Evolutionary conservation across 768 basidiomycete genomes (phyloP), one percentile per base, ranked within the genome.

Genomic region (Tremella mesenterica): DNA sequence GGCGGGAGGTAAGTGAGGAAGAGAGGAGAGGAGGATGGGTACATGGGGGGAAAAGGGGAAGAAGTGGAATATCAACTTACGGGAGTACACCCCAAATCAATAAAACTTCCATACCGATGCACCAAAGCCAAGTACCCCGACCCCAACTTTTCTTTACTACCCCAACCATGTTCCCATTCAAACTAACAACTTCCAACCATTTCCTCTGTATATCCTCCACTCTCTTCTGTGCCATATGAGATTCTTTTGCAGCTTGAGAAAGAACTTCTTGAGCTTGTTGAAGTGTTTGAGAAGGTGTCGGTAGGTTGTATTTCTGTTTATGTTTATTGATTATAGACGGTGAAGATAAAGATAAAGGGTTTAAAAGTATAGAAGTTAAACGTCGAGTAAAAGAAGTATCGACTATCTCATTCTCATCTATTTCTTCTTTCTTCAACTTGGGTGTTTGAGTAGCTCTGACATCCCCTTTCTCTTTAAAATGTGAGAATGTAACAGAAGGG

Each of bases 11-110:
- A n/a, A n/a, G n/a, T n/a, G n/a, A n/a, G n/a, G n/a, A n/a, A n/a
- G n/a, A n/a, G n/a, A n/a, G n/a, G n/a, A n/a, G n/a, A n/a, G n/a
- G n/a, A n/a, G n/a, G n/a, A n/a, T n/a, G n/a, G n/a, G n/a, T n/a
- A n/a, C n/a, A n/a, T n/a, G n/a, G n/a, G n/a, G n/a, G n/a, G n/a
- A n/a, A n/a, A n/a, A n/a, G n/a, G n/a, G n/a, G n/a, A n/a, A n/a
- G n/a, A 48, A 21, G 20, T 21, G 36, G 4, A 9, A 31, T 8
- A 21, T 9, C 4, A 47, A 59, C 66, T 54, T 30, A 64, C 66
- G 63, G 26, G 54, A 69, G 65, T 1, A 69, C 67, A 48, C 67
- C 58, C 64, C 64, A 69, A 2, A 69, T 9, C 31, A 69, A 29
- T 23, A 65, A 4, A 8, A 65, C 29, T 56, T 69, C 64, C 43